Base-by-base conservation (phyloP, 1,139 yeast species). In the Nakaseomyces nivariensis region DNA sequence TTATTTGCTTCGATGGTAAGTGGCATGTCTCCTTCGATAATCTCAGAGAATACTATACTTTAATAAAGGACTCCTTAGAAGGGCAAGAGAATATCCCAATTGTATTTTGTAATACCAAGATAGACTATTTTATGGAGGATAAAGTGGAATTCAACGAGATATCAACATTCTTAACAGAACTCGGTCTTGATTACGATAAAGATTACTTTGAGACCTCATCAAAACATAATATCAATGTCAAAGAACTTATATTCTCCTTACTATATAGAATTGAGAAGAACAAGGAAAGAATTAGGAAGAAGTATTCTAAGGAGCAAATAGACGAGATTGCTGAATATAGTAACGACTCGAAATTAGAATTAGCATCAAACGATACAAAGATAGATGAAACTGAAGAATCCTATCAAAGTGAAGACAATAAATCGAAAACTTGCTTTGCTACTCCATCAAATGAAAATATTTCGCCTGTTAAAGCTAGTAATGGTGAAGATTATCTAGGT, bases 1-100 rank as follows among this genome's bases (percentile, higher is more conserved):
- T 55, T 31, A 45, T 55, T 24, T 55, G 57, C 43, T 52, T 49
- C 37, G 56, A 54, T 40, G 43, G 37, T 27, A 40, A 55, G 44
- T n/a, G 37, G 38, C 41, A 41, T 17, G 37, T 27, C 13, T 33
- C 47, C 37, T 45, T 45, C 26, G 47, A 34, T 11, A 43, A 43
- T n/a, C 17, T 43, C 13, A 26, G 37, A 24, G 46, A 22, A 9
- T 37, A 34, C 10, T 26, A 43, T 17, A 34, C 25, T 5, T 24
- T 43, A 17, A 31, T 47, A 8, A 42, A 31, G 13, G 40, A 45
- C 22, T 17, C 43, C 6, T 8, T 31, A 13, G 31, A 38, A 26
- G 46, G 46, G 17, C 11, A 33, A n/a, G 32, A 36, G 7, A 24
- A 7, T 5, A 45, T 36, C 8, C 47, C 47, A 17, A 36, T 45